Percentiles rank a stretch among this genome's conserved stretches.
phyloP scores from a whole-genome alignment of 2,329 filamentous ascomycete genomes.

The Elsinoe ampelina region DNA sequence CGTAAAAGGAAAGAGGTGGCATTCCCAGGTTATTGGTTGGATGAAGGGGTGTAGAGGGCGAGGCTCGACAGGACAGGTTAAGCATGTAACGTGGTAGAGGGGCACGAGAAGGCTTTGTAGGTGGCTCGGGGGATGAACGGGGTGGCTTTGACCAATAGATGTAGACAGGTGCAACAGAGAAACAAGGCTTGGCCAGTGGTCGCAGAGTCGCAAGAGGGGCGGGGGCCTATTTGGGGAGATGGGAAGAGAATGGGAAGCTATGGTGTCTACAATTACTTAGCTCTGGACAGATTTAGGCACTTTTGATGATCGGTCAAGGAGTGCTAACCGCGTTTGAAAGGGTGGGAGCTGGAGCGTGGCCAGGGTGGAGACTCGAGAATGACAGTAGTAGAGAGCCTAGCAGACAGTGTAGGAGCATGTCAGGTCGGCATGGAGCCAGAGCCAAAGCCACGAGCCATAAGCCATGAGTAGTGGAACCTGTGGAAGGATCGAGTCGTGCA shows the following conservation, averaged over 20 bases:
- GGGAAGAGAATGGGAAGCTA: background rate
- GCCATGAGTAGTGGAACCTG: conserved; percentile 1
- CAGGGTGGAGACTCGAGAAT: conserved; percentile 1
- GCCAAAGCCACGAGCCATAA: background rate
- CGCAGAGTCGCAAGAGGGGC: background rate
- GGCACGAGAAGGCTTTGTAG: conserved; percentile 9
- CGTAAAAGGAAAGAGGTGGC: conserved; percentile 11
- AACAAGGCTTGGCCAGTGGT: conserved; percentile 7
- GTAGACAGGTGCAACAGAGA: conserved; percentile 5
- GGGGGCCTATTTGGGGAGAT: conserved; percentile 8
- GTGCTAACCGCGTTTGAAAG: background rate
- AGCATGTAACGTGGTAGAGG: conserved; percentile 2
- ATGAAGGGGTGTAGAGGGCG: background rate
- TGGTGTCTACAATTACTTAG: too few species aligned
- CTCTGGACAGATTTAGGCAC: conserved; percentile 5
- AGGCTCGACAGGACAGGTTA: background rate
- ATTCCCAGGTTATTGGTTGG: background rate
- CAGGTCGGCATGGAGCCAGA: background rate
- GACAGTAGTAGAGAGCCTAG: background rate
- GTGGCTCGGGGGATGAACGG: background rate
- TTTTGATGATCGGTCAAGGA: background rate
- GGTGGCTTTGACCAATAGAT: background rate
- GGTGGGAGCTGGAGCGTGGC: conserved; percentile 2
- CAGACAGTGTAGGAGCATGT: background rate
- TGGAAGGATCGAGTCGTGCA: conserved; percentile 6